Evolutionary conservation across 2,329 filamentous ascomycete genomes (phyloP).

Genomic region (Ophiostoma ulmi): DNA sequence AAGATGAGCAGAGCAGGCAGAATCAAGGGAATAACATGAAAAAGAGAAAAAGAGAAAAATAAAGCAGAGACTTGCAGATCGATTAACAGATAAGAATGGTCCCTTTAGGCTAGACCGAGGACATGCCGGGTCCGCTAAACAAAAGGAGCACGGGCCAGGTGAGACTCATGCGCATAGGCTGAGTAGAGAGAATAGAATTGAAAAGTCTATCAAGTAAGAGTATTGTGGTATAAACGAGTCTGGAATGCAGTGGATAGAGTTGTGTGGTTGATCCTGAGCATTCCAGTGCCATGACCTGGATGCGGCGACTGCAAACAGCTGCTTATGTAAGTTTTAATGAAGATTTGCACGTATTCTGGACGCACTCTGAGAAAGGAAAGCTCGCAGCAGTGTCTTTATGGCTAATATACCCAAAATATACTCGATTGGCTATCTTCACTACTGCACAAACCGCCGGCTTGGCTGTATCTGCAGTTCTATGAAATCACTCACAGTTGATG

Average conservation of each 20-base stretch:
- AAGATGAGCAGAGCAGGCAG: neutral
- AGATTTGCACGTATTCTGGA: neutral
- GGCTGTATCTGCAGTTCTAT: neutral
- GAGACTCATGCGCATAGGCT: neutral
- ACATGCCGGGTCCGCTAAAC: conserved; percentile 15
- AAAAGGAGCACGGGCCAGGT: neutral
- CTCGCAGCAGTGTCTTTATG: neutral
- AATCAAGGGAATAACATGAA: neutral
- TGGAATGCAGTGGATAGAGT: conserved; percentile 9
- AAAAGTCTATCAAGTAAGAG: neutral
- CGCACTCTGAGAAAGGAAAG: neutral
- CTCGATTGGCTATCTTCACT: neutral
- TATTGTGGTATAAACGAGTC: neutral
- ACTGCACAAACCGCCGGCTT: neutral
- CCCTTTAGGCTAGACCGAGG: conserved; percentile 16
- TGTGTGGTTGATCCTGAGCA: neutral
- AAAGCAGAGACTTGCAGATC: neutral
- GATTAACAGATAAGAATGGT: neutral
- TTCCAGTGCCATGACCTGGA: neutral
- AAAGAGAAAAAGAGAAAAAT: neutral
- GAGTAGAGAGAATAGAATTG: neutral
- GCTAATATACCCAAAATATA: neutral
- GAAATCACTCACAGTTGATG: neutral
- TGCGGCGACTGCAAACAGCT: neutral
- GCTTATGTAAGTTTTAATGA: neutral